phyloP scores from a whole-genome alignment of 2,329 filamentous ascomycete species.

The Rutstroemia sp. region DNA sequence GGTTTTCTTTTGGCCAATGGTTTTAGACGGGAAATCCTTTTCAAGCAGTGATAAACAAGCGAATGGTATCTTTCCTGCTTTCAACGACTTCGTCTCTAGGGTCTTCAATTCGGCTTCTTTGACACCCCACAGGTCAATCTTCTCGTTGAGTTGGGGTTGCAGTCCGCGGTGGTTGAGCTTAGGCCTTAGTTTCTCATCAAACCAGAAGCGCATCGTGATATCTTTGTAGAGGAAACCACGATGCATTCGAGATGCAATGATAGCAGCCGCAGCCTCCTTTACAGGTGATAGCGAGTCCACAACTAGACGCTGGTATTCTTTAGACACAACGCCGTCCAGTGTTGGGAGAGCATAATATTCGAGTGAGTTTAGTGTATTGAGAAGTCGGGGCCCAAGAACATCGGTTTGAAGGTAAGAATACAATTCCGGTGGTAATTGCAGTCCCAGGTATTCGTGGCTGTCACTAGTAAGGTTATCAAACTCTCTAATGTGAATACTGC shows the following conservation, averaged over 20 bases:
- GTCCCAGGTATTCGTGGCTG: slow-evolving; percentile 83
- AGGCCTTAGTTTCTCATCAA: slow-evolving; percentile 60
- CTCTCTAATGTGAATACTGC: slow-evolving; percentile 69
- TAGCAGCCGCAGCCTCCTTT: slow-evolving; percentile 66
- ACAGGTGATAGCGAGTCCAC: slow-evolving; percentile 66
- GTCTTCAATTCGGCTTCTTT: slow-evolving; percentile 46
- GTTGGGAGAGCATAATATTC: slow-evolving; percentile 76
- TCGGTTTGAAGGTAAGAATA: slow-evolving; percentile 85
- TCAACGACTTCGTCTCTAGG: slow-evolving; percentile 34
- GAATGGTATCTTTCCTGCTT: slow-evolving; percentile 43
- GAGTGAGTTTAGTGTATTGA: slow-evolving; percentile 75
- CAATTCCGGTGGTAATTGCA: slow-evolving; percentile 81
- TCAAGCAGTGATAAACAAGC: slow-evolving; percentile 64
- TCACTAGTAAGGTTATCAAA: slow-evolving; percentile 69
- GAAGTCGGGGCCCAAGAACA: slow-evolving; percentile 68
- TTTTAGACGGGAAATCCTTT: slow-evolving; percentile 60
- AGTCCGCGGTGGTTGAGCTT: slow-evolving; percentile 57
- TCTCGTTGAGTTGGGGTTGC: slow-evolving; percentile 40
- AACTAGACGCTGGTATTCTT: slow-evolving; percentile 75
- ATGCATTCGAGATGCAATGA: slow-evolving; percentile 73
- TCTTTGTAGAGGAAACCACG: slow-evolving; percentile 76
- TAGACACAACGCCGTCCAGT: slow-evolving; percentile 71
- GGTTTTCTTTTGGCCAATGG: slow-evolving; percentile 37
- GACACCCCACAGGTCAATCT: slow-evolving; percentile 63
- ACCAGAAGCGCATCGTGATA: slow-evolving; percentile 78